phyloP scores from a whole-genome alignment of 2,329 filamentous ascomycete genomes.

The Trichoderma asperellum region DNA sequence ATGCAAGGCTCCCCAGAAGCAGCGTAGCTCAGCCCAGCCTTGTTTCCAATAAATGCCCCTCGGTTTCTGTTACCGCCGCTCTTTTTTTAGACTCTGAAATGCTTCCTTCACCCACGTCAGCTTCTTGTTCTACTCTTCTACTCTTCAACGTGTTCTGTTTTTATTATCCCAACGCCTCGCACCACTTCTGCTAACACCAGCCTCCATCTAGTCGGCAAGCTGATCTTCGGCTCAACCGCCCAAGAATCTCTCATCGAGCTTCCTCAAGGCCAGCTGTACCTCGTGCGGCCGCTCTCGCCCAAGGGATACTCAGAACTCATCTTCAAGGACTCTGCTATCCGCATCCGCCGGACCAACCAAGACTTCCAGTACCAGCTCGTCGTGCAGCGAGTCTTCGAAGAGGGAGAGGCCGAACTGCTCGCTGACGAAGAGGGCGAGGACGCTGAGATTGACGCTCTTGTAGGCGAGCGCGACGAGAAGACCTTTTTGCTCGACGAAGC shows the following conservation, averaged over 20 bases:
- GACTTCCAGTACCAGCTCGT: conserved; percentile 98
- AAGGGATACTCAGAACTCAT: conserved; percentile 99
- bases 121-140: not conserved
- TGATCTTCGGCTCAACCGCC: conserved; percentile 83
- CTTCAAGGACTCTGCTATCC: conserved; percentile 94
- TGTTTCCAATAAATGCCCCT: conserved; percentile 11
- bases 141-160: not conserved
- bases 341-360: conserved; percentile 88
- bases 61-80: not conserved
- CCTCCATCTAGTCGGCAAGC: conserved; percentile 72
- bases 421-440: conserved; percentile 89
- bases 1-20: conserved; percentile 3
- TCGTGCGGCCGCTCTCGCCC: conserved; percentile 90
- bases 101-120: not conserved
- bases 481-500: conserved; percentile 93
- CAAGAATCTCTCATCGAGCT: conserved; percentile 95
- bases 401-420: conserved; percentile 90
- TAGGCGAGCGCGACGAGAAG: conserved; percentile 90
- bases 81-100: not conserved
- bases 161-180: not conserved
- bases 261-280: conserved; percentile 93
- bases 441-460: conserved; percentile 72
- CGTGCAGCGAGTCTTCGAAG: conserved; percentile 93
- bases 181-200: not conserved
- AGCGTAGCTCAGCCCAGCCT: not conserved